Conservation (phyloP, 2,329 filamentous ascomycete species). For the Fusarium cyanostomum region DNA sequence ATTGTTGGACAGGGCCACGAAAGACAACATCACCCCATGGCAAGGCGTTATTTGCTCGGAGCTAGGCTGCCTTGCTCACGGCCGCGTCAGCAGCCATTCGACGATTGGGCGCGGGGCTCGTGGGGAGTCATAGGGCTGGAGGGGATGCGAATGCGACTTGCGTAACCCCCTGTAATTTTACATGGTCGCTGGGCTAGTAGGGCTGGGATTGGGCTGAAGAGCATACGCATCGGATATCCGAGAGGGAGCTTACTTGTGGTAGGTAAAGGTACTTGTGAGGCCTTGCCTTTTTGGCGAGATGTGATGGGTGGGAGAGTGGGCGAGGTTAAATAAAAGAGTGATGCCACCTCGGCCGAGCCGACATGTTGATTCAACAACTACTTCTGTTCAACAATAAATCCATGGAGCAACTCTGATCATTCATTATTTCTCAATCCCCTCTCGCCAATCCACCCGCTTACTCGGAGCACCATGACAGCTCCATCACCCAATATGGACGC, state of each 20-base stretch:
- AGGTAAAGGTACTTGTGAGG: neutral
- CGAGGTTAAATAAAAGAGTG: constrained; percentile 20
- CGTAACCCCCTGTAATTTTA: constrained; percentile 25
- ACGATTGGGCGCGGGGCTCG: constrained; percentile 23
- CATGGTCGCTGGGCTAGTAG: no score
- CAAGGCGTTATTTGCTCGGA: constrained; percentile 7
- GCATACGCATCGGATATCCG: neutral
- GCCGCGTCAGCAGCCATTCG: constrained; percentile 35
- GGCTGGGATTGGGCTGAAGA: neutral
- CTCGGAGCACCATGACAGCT: constrained; percentile 26
- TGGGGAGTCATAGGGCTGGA: constrained; percentile 39
- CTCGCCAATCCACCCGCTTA: neutral
- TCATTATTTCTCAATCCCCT: neutral
- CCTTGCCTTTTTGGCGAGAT: neutral
- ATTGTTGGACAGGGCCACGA: neutral
- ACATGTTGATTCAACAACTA: neutral
- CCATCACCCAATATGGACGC: constrained; percentile 26
- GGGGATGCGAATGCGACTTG: constrained; percentile 31
- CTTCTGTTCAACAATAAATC: neutral
- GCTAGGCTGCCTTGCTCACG: constrained; percentile 27
- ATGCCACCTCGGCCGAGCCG: constrained; percentile 4
- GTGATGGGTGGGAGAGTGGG: neutral
- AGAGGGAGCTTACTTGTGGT: neutral
- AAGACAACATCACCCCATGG: neutral
- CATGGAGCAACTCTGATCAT: neutral